Conservation (phyloP, 257 asterid species). For the Solanum appendiculatum region DNA sequence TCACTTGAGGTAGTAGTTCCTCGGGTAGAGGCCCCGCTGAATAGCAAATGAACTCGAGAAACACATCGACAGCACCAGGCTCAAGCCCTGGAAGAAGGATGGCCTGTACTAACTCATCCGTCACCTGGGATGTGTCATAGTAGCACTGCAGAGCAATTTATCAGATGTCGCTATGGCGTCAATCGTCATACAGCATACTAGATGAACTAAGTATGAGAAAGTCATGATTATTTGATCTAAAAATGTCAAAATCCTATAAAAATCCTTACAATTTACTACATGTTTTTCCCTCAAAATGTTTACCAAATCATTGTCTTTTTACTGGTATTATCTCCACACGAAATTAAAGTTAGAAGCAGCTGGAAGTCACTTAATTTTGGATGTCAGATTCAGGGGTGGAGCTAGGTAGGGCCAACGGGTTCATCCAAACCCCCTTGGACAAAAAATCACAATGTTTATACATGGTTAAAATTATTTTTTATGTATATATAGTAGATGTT, state of each 20-base stretch:
- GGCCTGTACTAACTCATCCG: constrained; percentile 75
- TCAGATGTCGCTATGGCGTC: not conserved
- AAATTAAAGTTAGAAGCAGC: not conserved
- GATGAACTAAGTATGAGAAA: not conserved
- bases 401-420: not conserved
- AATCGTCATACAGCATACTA: not conserved
- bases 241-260: not conserved
- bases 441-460: not conserved
- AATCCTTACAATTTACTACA: not conserved
- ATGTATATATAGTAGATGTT: not conserved
- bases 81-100: constrained; percentile 89
- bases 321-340: not conserved
- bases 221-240: not conserved
- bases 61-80: constrained; percentile 91
- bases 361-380: not conserved
- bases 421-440: not conserved
- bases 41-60: constrained; percentile 95
- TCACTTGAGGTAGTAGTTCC: constrained; percentile 81
- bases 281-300: not conserved
- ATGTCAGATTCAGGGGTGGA: not conserved
- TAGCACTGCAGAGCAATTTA: constrained; percentile 56
- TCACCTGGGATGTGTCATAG: constrained; percentile 81
- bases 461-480: too few relatives aligned
- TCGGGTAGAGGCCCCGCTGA: constrained; percentile 96
- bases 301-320: not conserved